A percentile compares a stretch with the other conserved stretches of the same genome.
Evolutionary conservation across 192 early-diverging fungal genomes (phyloP).

Genomic region (Podila minutissima): DNA sequence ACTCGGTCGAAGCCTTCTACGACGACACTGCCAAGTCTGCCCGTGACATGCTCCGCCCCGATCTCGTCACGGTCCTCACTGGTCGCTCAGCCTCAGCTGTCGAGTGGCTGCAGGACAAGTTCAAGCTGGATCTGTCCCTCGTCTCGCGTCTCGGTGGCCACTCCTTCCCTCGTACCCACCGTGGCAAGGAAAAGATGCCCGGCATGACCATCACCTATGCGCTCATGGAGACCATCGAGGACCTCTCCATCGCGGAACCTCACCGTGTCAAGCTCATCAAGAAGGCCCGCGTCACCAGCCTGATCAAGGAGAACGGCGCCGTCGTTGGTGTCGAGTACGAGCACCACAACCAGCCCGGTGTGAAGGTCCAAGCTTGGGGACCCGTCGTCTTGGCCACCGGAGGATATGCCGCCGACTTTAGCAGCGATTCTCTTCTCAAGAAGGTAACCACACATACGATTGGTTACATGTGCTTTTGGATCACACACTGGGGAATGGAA

Average conservation of each 20-base stretch:
- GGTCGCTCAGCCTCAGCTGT: constrained; percentile 89
- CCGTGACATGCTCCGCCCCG: constrained; percentile 80
- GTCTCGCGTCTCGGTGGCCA: constrained; percentile 94
- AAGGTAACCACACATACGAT: constrained; percentile 43
- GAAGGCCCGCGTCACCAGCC: constrained; percentile 82
- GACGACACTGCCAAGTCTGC: constrained; percentile 90
- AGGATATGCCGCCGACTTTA: constrained; percentile 95
- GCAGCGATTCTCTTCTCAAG: constrained; percentile 77
- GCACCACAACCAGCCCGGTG: constrained; percentile 60
- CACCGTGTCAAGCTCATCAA: constrained; percentile 81
- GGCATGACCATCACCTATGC: constrained; percentile 97
- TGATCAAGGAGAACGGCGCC: constrained; percentile 70
- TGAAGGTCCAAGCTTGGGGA: constrained; percentile 69
- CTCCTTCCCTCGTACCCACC: constrained; percentile 93
- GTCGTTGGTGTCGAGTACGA: constrained; percentile 88
- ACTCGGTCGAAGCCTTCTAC: constrained; percentile 87
- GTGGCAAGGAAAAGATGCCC: constrained; percentile 83
- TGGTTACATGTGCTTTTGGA: not conserved
- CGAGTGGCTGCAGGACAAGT: constrained; percentile 93
- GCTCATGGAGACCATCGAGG: constrained; percentile 84
- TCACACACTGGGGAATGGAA: too few relatives aligned
- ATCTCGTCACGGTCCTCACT: constrained; percentile 86
- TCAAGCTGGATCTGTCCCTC: constrained; percentile 87
- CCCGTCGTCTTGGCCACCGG: constrained; percentile 94
- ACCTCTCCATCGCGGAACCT: constrained; percentile 69